A percentile compares a stretch with the other conserved stretches of the same genome.
These are phyloP conservation scores for Viola odorata DNA, from an alignment of 345 rosid genomes.

Conservation along the genomic window DNA sequence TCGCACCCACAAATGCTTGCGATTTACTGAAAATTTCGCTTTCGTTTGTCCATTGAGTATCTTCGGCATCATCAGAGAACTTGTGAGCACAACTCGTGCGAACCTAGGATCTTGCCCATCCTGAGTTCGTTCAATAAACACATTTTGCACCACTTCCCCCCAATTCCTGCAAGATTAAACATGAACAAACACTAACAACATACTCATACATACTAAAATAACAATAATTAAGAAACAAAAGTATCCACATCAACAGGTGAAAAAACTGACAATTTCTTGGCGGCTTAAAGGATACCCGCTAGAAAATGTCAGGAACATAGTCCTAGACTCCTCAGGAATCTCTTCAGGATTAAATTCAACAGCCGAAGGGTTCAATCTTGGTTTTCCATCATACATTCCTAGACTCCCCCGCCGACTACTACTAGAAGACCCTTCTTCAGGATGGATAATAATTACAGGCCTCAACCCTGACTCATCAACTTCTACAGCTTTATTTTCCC, in stretches of 20 bases:
- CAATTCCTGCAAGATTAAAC: conserved; percentile 17
- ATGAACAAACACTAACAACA: not conserved
- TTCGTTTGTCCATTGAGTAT: conserved; percentile 27
- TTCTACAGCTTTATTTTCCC: conserved; percentile 21
- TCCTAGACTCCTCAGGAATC: conserved; percentile 17
- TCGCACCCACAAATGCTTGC: conserved; percentile 32
- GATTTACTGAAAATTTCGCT: conserved; percentile 30
- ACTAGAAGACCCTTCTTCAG: not conserved
- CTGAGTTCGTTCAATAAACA: conserved; percentile 12
- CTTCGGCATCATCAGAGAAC: conserved; percentile 14
- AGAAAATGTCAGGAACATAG: conserved; percentile 33
- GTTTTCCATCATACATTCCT: not conserved
- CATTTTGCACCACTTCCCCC: conserved; percentile 30
- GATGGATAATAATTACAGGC: conserved; percentile 3
- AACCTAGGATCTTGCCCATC: conserved; percentile 21
- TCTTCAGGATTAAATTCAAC: conserved; percentile 11
- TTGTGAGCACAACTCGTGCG: conserved; percentile 28
- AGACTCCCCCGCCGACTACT: not conserved
- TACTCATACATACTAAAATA: too few species aligned
- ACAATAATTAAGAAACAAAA: not conserved
- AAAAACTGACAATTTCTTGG: conserved; percentile 23
- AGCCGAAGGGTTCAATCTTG: conserved; percentile 19
- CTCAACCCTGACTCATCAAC: conserved; percentile 24
- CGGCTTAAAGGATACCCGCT: conserved; percentile 28
- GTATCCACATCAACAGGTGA: conserved; percentile 2